Evolutionary conservation across 2,329 filamentous ascomycete species (phyloP).

Genomic region (Bipolaris bicolor): DNA sequence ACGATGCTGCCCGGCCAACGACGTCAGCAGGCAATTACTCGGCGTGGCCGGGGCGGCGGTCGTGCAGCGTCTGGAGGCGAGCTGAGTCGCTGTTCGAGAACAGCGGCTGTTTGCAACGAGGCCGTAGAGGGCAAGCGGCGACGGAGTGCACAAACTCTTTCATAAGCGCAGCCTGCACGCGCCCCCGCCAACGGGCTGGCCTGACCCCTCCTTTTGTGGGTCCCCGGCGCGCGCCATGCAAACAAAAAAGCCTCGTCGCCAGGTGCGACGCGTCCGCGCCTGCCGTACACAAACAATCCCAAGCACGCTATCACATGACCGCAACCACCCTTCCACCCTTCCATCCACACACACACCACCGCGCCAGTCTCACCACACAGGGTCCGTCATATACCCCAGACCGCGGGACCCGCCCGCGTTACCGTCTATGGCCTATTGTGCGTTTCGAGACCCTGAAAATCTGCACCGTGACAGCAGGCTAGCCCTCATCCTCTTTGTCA

Average conservation of each 20-base stretch:
- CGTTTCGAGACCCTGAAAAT: slow-evolving; percentile 42
- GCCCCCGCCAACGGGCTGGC: slow-evolving; percentile 42
- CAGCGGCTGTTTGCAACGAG: slow-evolving; percentile 22
- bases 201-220: slow-evolving; percentile 43
- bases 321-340: neutral
- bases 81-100: slow-evolving; percentile 45
- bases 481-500: slow-evolving; percentile 26
- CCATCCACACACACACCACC: neutral
- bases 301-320: slow-evolving; percentile 45
- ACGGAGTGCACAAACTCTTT: slow-evolving; percentile 43
- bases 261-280: slow-evolving; percentile 40
- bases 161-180: slow-evolving; percentile 37
- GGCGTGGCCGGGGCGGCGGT: slow-evolving; percentile 36
- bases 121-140: neutral
- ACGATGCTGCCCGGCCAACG: slow-evolving; percentile 1
- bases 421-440: slow-evolving; percentile 29
- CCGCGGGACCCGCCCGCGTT: slow-evolving; percentile 35
- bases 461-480: slow-evolving; percentile 31
- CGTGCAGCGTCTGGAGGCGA: slow-evolving; percentile 28
- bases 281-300: slow-evolving; percentile 43
- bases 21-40: slow-evolving; percentile 26
- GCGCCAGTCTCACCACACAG: slow-evolving; percentile 14
- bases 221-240: slow-evolving; percentile 27
- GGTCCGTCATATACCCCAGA: slow-evolving; percentile 21
- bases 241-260: slow-evolving; percentile 38